A percentile compares a stretch with the other conserved stretches of the same genome.
Conservation (phyloP, 1,284 basidiomycete genomes). For the Malassezia brasiliensis region DNA sequence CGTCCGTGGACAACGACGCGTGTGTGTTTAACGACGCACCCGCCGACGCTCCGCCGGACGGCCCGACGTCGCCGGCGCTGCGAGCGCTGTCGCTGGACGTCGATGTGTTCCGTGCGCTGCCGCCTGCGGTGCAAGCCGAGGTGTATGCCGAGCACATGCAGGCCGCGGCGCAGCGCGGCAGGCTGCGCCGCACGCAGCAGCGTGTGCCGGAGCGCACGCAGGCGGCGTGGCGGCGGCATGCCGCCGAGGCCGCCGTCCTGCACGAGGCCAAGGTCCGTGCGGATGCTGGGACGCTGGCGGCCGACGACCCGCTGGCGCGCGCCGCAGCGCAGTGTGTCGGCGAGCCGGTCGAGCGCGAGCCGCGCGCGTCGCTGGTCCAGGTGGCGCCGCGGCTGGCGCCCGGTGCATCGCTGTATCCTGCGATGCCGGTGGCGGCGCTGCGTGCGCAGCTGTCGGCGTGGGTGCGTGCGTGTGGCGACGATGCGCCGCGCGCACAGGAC, state of each 20-base stretch:
- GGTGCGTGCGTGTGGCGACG: constrained; percentile 20
- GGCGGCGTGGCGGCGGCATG: constrained; percentile 22
- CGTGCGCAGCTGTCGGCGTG: constrained; percentile 22
- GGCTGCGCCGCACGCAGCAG: constrained; percentile 15
- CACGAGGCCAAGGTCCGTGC: constrained; percentile 12
- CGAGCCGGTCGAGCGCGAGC: neutral
- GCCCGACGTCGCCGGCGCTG: neutral
- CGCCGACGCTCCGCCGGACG: neutral
- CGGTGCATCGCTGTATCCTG: neutral
- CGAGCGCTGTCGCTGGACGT: constrained; percentile 25
- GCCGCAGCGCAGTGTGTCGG: neutral
- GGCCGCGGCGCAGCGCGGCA: constrained; percentile 17
- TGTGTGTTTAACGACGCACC: neutral
- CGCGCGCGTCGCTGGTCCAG: constrained; percentile 16
- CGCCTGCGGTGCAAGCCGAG: constrained; percentile 30
- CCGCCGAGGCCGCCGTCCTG: constrained; percentile 20
- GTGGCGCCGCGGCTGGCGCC: constrained; percentile 8
- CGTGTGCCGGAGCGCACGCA: constrained; percentile 17
- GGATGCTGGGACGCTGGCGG: constrained; percentile 7
- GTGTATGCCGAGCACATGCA: constrained; percentile 19
- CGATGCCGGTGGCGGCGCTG: neutral
- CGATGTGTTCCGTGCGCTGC: constrained; percentile 34
- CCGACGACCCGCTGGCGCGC: constrained; percentile 15
- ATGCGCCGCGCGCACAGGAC: constrained; percentile 25
- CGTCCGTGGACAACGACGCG: neutral